Evolutionary conservation across 345 rosid genomes (phyloP).

Genomic region (rapeseed (Brassica napus)): Da-Ae NC_063443.1:895501-896000

Average conservation of each 20-base stretch:
- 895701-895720: constrained; percentile 4
- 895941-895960: background rate
- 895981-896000: constrained; percentile 33
- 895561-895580: background rate
- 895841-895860: background rate
- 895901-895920: background rate
- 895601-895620: background rate
- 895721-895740: background rate
- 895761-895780: background rate
- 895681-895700: background rate
- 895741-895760: background rate
- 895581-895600: background rate
- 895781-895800: background rate
- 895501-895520: constrained; percentile 18
- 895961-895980: background rate
- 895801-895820: background rate
- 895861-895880: background rate
- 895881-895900: background rate
- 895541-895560: background rate
- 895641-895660: constrained; percentile 17
- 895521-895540: constrained; percentile 40
- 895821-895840: background rate
- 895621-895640: constrained; percentile 26
- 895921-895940: background rate
- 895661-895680: constrained; percentile 2